These are phyloP conservation scores for Rutidosis leptorrhynchoides DNA, from an alignment of 129 eudicot genomes.

Conservation along the genomic window DNA sequence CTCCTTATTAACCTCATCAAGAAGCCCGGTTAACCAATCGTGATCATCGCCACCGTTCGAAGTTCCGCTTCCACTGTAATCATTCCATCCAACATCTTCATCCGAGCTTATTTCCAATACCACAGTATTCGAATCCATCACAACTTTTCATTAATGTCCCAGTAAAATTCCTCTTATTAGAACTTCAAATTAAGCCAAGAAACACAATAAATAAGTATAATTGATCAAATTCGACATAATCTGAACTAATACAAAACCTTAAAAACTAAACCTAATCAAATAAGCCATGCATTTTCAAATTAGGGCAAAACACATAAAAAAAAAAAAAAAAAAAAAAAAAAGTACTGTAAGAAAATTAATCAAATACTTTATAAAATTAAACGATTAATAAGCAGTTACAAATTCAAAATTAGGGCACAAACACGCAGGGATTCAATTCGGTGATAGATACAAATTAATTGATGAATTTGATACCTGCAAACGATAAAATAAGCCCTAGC, in stretches of 20 bases:
- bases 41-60: constrained; percentile 35
- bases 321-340: too few species aligned
- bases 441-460: neutral
- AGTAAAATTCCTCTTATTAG: neutral
- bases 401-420: too few species aligned
- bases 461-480: neutral
- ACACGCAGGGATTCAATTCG: neutral
- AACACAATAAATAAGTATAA: neutral
- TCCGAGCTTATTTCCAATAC: constrained; percentile 66
- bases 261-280: neutral
- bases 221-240: neutral
- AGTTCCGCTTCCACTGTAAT: constrained; percentile 29
- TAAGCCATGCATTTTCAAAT: neutral
- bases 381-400: too few species aligned
- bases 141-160: constrained; percentile 22
- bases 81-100: constrained; percentile 50
- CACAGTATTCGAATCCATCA: constrained; percentile 41
- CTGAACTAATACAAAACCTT: neutral
- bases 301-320: neutral
- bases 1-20: constrained; percentile 40
- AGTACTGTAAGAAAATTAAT: too few species aligned
- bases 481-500: neutral
- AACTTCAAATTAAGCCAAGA: constrained; percentile 1
- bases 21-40: constrained; percentile 50
- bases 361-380: neutral